Base-by-base conservation (phyloP, 129 eudicot genomes). In the Artemisia annua region DNA sequence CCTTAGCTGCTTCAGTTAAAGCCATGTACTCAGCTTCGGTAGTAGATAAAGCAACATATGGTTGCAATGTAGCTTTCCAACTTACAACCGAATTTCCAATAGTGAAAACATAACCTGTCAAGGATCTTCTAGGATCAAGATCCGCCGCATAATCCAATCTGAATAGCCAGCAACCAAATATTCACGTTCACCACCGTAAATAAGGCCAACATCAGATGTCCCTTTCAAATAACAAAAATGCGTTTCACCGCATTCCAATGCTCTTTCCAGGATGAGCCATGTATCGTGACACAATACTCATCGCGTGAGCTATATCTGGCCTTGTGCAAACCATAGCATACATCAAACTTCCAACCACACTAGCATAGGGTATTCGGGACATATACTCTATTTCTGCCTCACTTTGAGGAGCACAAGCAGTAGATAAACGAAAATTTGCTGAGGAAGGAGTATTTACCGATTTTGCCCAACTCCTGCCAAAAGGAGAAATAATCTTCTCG, bases 21-120 rank as follows among this genome's bases (percentile, higher is more conserved):
- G 43, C 53, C 58, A 28, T 67, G 6, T 66, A 44, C 55, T 49
- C 57, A 0, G 30, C 58, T 22, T 49, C 72, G 4, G 16, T 48
- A 12, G 43, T 67, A 17, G 58, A 67, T 51, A 67, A 67, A 5
- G 44, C 32, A 0, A 66, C 35, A 0, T 9, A 14, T 3, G 11
- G 26, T 7, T 35, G 70, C 15, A 65, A 52, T 14, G 72, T 67
- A 11, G 56, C 43, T 12, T 67, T 67, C 60, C 59, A 67, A 48
- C 57, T 67, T 4, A 67, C 57, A 4, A 67, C 32, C 3, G 57
- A 18, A 18, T 30, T 15, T 15, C 72, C 39, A 44, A 51, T 1
- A 0, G 44, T 48, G 18, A 16, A 49, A 48, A 67, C 43, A 20
- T 19, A 48, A 11, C 39, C 1, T 3, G 57, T 67, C 8, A 48